Percentiles rank a stretch among this genome's conserved stretches.
phyloP scores from a whole-genome alignment of 1,284 basidiomycete species.

The Boletellus sp. region DNA sequence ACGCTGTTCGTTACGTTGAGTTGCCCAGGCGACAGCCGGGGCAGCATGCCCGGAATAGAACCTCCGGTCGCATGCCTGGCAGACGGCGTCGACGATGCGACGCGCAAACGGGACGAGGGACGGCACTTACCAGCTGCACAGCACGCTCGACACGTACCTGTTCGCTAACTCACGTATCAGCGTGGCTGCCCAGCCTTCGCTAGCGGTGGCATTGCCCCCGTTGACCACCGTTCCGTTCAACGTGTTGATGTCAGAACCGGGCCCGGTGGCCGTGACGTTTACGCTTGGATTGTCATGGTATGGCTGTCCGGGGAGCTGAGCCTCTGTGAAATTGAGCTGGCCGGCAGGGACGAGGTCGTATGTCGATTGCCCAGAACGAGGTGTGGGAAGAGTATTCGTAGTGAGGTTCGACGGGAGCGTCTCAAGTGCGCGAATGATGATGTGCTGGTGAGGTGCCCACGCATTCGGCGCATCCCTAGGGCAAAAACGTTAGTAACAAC shows the following conservation, averaged over 20 bases:
- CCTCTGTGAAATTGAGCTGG: slow-evolving; percentile 71
- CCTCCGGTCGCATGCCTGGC: slow-evolving; percentile 66
- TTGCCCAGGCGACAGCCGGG: slow-evolving; percentile 64
- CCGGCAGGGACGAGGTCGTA: slow-evolving; percentile 69
- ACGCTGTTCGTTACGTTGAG: slow-evolving; percentile 73
- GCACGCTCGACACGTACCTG: slow-evolving; percentile 75
- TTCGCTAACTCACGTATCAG: slow-evolving; percentile 75
- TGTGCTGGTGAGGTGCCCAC: slow-evolving; percentile 85
- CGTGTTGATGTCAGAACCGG: slow-evolving; percentile 57
- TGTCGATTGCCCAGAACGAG: slow-evolving; percentile 48
- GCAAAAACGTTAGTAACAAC: background rate
- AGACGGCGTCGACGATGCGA: slow-evolving; percentile 29
- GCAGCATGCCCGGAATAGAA: slow-evolving; percentile 64
- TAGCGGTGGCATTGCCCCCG: slow-evolving; percentile 63
- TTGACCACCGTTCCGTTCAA: slow-evolving; percentile 65
- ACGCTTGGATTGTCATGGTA: slow-evolving; percentile 38
- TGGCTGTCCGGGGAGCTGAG: slow-evolving; percentile 66
- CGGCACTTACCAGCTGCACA: slow-evolving; percentile 79
- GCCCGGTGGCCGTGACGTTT: slow-evolving; percentile 53
- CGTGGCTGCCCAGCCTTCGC: slow-evolving; percentile 65
- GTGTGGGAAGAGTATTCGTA: slow-evolving; percentile 45
- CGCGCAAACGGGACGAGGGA: background rate
- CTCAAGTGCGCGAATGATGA: slow-evolving; percentile 75
- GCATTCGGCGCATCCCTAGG: slow-evolving; percentile 70
- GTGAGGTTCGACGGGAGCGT: slow-evolving; percentile 70